Percentiles rank a stretch among this genome's conserved stretches.
Conservation (phyloP, 2,329 filamentous ascomycete genomes). For the Colletotrichum cordylinicola region DNA sequence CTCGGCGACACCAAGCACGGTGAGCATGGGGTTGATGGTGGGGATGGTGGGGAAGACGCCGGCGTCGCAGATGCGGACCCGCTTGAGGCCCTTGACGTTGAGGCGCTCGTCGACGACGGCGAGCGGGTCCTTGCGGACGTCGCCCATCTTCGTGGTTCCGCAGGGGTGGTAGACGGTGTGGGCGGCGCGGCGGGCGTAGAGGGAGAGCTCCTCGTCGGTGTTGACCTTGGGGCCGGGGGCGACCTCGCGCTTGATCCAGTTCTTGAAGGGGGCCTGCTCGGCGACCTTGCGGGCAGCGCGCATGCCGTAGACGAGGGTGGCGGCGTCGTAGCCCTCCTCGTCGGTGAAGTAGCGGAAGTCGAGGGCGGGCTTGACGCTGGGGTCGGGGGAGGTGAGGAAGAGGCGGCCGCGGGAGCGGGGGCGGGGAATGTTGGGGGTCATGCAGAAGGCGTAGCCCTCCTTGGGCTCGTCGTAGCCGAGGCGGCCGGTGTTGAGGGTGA, state of each 20-base stretch:
- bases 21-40: slow-evolving; percentile 90
- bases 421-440: slow-evolving; percentile 90
- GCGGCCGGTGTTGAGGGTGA: slow-evolving; percentile 83
- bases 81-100: slow-evolving; percentile 40
- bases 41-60: slow-evolving; percentile 90
- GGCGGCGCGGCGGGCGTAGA: slow-evolving; percentile 81
- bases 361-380: slow-evolving; percentile 78
- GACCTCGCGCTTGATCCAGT: slow-evolving; percentile 84
- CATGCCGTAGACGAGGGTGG: slow-evolving; percentile 79
- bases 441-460: slow-evolving; percentile 87
- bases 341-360: slow-evolving; percentile 93
- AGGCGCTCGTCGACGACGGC: slow-evolving; percentile 61
- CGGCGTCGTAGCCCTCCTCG: slow-evolving; percentile 83
- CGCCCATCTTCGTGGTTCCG: slow-evolving; percentile 38
- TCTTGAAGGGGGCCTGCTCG: slow-evolving; percentile 76
- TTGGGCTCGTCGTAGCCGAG: slow-evolving; percentile 70
- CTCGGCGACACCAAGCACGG: slow-evolving; percentile 84
- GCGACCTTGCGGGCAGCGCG: slow-evolving; percentile 80
- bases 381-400: slow-evolving; percentile 79
- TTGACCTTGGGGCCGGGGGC: slow-evolving; percentile 77
- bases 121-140: slow-evolving; percentile 69
- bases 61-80: slow-evolving; percentile 44
- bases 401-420: slow-evolving; percentile 79
- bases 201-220: slow-evolving; percentile 79
- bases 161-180: slow-evolving; percentile 51